Base-by-base conservation (phyloP, 2,329 filamentous ascomycete species). In the Thelonectria discophora region DNA sequence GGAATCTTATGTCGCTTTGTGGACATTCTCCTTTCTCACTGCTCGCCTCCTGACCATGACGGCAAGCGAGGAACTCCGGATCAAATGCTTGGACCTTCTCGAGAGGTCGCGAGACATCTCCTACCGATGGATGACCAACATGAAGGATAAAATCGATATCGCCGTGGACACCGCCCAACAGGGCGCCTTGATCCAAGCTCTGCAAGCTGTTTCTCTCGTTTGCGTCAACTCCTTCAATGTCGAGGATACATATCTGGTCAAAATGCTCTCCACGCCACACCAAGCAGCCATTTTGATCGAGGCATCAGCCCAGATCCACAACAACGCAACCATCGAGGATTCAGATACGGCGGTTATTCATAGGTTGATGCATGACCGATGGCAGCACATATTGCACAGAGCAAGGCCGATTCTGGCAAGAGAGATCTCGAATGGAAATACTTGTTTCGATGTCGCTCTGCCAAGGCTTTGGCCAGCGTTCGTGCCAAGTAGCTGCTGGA, bases 1-100 rank as follows among this genome's bases (percentile, higher is more conserved):
- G 70, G 60, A 72, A 30, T 73, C 68, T 0, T 50, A 68, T 8
- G 65, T 21, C 0, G 58, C 70, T 0, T 17, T 73, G 0, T 67
- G 60, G 15, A 64, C 55, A 2, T 72, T 67, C 15, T 64, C 58
- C 1, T 47, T 65, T 9, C n/a, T 73, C 6, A n/a, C 68, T 2
- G 52, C 63, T 18, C 58, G 70, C 0, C 13, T 70, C 5, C 24
- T 71, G 0, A 69, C 68, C 0, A n/a, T 67, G 1, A 57, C 52
- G 2, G 27, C 27, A 30, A 13, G 24, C 5, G 15, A 15, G 2
- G 11, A 55, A 0, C 12, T 69, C 0, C 51, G 5, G 0, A 0
- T 15, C 1, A 2, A 3, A 1, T 50, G 60, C 3, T 18, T 68
- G 1, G 7, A 18, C 0, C 53, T 69, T 7, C 45, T 71, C 0